phyloP scores from a whole-genome alignment of 768 basidiomycete genomes.

The Holtermannia corniformis region DNA sequence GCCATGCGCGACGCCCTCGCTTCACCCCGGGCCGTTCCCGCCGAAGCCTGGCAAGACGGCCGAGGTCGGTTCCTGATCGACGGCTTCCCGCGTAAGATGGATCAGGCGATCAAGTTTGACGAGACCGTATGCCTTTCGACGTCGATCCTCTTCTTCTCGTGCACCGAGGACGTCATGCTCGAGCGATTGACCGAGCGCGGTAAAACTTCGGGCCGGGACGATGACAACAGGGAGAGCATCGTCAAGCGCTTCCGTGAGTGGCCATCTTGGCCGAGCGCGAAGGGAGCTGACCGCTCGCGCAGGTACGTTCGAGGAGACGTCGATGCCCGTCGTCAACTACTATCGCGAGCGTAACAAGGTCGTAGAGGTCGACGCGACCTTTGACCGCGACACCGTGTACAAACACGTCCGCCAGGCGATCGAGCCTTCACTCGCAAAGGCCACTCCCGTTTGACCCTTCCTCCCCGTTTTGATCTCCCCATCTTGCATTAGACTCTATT shows the following conservation, averaged over 20 bases:
- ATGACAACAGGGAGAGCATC: slow-evolving; percentile 90
- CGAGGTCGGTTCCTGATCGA: slow-evolving; percentile 86
- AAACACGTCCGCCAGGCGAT: neutral
- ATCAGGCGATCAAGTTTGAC: slow-evolving; percentile 89
- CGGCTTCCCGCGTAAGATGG: slow-evolving; percentile 97
- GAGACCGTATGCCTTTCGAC: slow-evolving; percentile 71
- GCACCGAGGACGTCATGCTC: slow-evolving; percentile 79
- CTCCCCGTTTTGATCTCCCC: too few species aligned
- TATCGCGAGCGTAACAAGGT: slow-evolving; percentile 62
- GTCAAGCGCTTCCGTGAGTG: slow-evolving; percentile 86
- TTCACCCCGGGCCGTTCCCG: slow-evolving; percentile 24
- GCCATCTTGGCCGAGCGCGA: neutral
- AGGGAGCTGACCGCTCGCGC: neutral
- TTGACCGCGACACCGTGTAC: neutral
- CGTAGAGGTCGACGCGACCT: slow-evolving; percentile 51
- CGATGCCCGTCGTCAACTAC: slow-evolving; percentile 87
- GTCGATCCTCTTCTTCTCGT: slow-evolving; percentile 73
- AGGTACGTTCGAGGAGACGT: slow-evolving; percentile 75
- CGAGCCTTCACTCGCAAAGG: neutral
- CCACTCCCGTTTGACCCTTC: too few species aligned
- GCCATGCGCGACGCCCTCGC: slow-evolving; percentile 64
- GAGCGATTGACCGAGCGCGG: slow-evolving; percentile 75
- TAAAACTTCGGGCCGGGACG: slow-evolving; percentile 89
- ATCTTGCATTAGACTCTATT: too few species aligned
- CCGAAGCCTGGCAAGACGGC: slow-evolving; percentile 56